phyloP scores from a whole-genome alignment of 2,329 filamentous ascomycete species.

The Calonectria honghensis region DNA sequence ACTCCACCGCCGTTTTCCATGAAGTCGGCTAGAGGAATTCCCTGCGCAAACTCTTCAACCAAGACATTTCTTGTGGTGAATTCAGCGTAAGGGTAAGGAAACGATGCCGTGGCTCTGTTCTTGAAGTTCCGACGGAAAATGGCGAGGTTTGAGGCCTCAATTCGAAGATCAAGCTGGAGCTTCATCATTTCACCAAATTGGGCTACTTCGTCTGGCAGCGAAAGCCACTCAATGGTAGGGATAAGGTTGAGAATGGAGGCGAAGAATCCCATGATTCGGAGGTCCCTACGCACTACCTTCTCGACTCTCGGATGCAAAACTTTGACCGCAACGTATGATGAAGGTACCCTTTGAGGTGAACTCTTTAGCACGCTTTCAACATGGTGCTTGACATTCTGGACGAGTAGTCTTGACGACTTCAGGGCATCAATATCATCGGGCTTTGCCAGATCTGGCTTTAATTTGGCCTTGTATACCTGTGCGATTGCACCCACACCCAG shows the following conservation, averaged over 20 bases:
- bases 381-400: slow-evolving; percentile 84
- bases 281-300: slow-evolving; percentile 89
- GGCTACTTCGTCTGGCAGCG: slow-evolving; percentile 92
- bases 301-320: slow-evolving; percentile 96
- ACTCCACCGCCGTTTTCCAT: slow-evolving; percentile 92
- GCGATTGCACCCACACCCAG: slow-evolving; percentile 97
- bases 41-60: slow-evolving; percentile 96
- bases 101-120: slow-evolving; percentile 93
- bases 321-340: slow-evolving; percentile 95
- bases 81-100: slow-evolving; percentile 93
- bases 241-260: slow-evolving; percentile 88
- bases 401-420: slow-evolving; percentile 67
- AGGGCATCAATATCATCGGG: slow-evolving; percentile 75
- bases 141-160: slow-evolving; percentile 92
- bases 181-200: slow-evolving; percentile 99
- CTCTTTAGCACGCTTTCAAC: slow-evolving; percentile 92
- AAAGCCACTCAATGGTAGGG: slow-evolving; percentile 97
- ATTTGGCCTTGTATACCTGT: slow-evolving; percentile 96
- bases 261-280: slow-evolving; percentile 96
- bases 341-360: slow-evolving; percentile 88
- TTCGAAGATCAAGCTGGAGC: slow-evolving; percentile 94
- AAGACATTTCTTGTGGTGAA: slow-evolving; percentile 95
- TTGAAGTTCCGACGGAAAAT: slow-evolving; percentile 94
- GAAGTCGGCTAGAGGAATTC: slow-evolving; percentile 93
- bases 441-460: slow-evolving; percentile 85